phyloP scores from a whole-genome alignment of 768 basidiomycete genomes.

The Coprinopsis marcescibilis region DNA sequence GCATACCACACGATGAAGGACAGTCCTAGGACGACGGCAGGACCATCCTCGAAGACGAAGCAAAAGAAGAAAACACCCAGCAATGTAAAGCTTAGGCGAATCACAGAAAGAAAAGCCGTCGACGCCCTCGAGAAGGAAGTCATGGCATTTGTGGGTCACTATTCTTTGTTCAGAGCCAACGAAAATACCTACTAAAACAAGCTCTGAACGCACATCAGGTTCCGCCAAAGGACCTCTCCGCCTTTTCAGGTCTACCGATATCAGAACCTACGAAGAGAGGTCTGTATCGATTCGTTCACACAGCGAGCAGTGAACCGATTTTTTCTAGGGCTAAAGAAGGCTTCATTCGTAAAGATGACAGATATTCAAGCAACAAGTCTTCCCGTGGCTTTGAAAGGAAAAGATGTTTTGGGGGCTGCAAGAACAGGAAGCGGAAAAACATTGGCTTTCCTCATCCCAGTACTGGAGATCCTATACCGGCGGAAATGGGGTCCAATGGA shows the following conservation, averaged over 20 bases:
- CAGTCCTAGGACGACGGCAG: conserved; percentile 11
- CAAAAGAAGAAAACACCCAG: conserved; percentile 16
- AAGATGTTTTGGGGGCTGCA: conserved; percentile 95
- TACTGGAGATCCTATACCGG: conserved; percentile 83
- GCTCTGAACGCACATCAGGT: conserved; percentile 37
- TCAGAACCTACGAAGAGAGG: conserved; percentile 74
- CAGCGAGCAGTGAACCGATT: background rate
- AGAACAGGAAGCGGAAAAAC: conserved; percentile 96
- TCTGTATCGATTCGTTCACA: conserved; percentile 16
- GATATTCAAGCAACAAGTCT: conserved; percentile 90
- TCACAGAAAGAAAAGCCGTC: conserved; percentile 43
- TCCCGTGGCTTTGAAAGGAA: conserved; percentile 86
- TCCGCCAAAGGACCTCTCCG: conserved; percentile 41
- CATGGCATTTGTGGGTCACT: conserved; percentile 40
- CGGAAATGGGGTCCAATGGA: conserved; percentile 93
- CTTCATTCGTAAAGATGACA: conserved; percentile 83
- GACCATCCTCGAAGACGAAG: conserved; percentile 18
- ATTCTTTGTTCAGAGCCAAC: background rate
- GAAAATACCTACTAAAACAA: conserved; percentile 9
- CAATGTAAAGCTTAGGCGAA: conserved; percentile 33
- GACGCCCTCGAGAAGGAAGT: conserved; percentile 45
- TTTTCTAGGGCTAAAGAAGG: conserved; percentile 71
- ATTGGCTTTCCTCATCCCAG: conserved; percentile 90
- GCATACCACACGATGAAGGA: conserved; percentile 3
- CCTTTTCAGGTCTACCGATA: conserved; percentile 73